Base-by-base conservation (phyloP, 192 early-diverging fungal genomes). In the Geranomyces variabilis region DNA sequence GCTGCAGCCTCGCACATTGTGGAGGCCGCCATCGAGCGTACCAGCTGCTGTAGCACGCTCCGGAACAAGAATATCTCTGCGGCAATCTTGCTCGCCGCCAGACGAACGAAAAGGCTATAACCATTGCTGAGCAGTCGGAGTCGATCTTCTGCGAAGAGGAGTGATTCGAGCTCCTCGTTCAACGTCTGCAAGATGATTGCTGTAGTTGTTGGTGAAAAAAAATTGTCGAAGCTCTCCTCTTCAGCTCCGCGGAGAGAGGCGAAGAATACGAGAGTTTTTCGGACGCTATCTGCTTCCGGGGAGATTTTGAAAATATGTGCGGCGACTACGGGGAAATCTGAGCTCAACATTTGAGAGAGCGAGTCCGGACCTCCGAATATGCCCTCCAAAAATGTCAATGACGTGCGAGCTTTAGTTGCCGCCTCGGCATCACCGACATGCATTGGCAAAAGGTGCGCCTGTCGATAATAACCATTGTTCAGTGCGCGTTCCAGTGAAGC, bases 61-160 rank as follows among this genome's bases (percentile, higher is more conserved):
- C 44, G n/a, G 47, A 69, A 68, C 15, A 75, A 44, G 22, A 62
- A 68, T 43, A 66, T 65, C 19, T 75, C 61, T 19, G 22, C 58
- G 21, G 44, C 22, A 21, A 49, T 47, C 5, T n/a, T 31, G 36
- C 24, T 9, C 14, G 53, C 44, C 5, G 70, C 45, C 12, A 75
- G 5, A 13, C 66, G 57, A 10, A 75, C 33, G 26, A 75, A 36
- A 17, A 59, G 31, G 21, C 46, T 12, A 41, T 75, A 75, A 14
- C 73, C 73, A 31, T 69, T 60, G 17, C 14, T 12, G 5, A 75
- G 17, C 5, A 74, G 44, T 14, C 29, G 14, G 4, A 28, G 41
- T 49, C 63, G 63, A 24, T 71, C 61, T 15, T 64, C 33, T n/a
- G 34, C 29, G 30, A 71, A 71, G 0, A 21, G 4, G 15, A 30